Conservation (phyloP, 371 early-diverging fungal genomes). For the Haplosporangium sp. region DNA sequence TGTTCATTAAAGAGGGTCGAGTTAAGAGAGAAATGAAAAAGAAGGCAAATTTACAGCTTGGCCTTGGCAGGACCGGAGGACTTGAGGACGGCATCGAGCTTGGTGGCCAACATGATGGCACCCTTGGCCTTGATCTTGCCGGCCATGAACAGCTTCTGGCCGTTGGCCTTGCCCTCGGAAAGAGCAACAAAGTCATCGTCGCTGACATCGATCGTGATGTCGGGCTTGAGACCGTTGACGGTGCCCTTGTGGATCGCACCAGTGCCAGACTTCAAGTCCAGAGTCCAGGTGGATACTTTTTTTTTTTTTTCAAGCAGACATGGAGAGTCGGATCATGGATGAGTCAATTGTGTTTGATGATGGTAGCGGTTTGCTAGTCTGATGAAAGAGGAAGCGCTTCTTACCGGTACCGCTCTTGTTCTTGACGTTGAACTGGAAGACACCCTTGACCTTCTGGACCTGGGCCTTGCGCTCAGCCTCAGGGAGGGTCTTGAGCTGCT, state of each 20-base stretch:
- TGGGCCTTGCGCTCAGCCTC: slow-evolving; percentile 54
- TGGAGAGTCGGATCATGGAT: background rate
- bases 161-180: slow-evolving; percentile 86
- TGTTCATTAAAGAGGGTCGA: too few relatives aligned
- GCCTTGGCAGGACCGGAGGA: slow-evolving; percentile 57
- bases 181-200: slow-evolving; percentile 89
- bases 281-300: slow-evolving; percentile 77
- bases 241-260: slow-evolving; percentile 69
- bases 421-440: slow-evolving; percentile 89
- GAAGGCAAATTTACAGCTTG: slow-evolving; percentile 60
- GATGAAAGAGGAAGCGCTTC: background rate
- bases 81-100: slow-evolving; percentile 71
- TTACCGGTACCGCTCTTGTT: slow-evolving; percentile 68
- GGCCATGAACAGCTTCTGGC: slow-evolving; percentile 84
- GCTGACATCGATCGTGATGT: slow-evolving; percentile 69
- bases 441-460: slow-evolving; percentile 76
- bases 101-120: slow-evolving; percentile 81
- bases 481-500: slow-evolving; percentile 40
- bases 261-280: slow-evolving; percentile 76
- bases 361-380: background rate
- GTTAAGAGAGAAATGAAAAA: background rate
- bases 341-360: background rate
- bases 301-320: slow-evolving; percentile 52
- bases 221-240: slow-evolving; percentile 68
- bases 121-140: slow-evolving; percentile 92